Evolutionary conservation across 768 basidiomycete genomes (phyloP).

Genomic region (Xerocomellus dryophilus): DNA sequence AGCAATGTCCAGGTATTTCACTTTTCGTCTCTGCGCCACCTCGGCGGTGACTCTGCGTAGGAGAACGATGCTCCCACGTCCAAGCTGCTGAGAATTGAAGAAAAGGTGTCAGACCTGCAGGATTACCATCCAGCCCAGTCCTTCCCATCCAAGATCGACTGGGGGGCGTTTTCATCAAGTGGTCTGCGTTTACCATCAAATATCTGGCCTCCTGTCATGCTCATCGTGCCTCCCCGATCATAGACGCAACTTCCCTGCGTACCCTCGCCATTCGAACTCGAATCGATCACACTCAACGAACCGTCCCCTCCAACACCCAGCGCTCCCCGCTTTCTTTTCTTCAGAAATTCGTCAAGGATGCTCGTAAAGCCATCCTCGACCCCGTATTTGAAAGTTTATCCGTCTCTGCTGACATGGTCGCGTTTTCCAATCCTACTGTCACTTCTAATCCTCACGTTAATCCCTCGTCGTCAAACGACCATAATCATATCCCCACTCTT

Average conservation of each 20-base stretch:
- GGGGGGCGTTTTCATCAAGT: slow-evolving; percentile 54
- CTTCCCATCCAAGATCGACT: slow-evolving; percentile 53
- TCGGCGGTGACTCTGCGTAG: slow-evolving; percentile 24
- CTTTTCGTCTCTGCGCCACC: background rate
- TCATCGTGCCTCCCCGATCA: slow-evolving; percentile 4
- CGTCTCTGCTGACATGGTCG: slow-evolving; percentile 14
- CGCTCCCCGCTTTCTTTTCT: slow-evolving; percentile 49
- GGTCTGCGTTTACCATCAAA: slow-evolving; percentile 40
- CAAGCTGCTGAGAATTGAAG: slow-evolving; percentile 33
- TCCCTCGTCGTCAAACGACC: slow-evolving; percentile 22
- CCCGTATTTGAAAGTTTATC: slow-evolving; percentile 35
- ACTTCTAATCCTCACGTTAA: slow-evolving; percentile 26
- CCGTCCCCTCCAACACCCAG: slow-evolving; percentile 39
- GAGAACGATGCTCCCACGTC: slow-evolving; percentile 3
- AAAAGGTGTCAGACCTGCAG: slow-evolving; percentile 42
- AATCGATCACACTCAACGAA: slow-evolving; percentile 36
- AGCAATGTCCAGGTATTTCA: slow-evolving; percentile 35
- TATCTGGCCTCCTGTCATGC: background rate
- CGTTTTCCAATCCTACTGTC: slow-evolving; percentile 32
- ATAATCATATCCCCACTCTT: slow-evolving; percentile 15
- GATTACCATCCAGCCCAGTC: slow-evolving; percentile 42
- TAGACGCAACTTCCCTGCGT: slow-evolving; percentile 56
- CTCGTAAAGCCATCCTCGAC: slow-evolving; percentile 49
- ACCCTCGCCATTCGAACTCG: slow-evolving; percentile 42
- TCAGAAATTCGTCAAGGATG: slow-evolving; percentile 55